These are phyloP conservation scores for Tieghemostelium lacteum DNA, from an alignment of 78 protist genomes.

Conservation along the genomic window DNA sequence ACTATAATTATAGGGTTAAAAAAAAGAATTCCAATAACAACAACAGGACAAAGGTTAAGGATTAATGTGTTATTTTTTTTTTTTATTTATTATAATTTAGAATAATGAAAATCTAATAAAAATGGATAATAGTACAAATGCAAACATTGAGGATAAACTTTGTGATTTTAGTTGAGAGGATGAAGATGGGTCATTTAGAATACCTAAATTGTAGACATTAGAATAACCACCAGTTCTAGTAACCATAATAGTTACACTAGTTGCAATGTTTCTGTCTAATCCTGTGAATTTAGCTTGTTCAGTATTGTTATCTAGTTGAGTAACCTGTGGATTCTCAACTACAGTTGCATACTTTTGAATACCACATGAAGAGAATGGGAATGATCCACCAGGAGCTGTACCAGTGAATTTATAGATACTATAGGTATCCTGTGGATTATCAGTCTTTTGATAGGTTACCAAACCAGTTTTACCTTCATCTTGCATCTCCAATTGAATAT, in stretches of 20 bases:
- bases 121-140: background rate
- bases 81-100: no score
- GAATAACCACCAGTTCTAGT: constrained; percentile 10
- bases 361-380: constrained; percentile 64
- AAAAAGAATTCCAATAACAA: no score
- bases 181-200: constrained; percentile 27
- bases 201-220: constrained; percentile 16
- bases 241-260: constrained; percentile 34
- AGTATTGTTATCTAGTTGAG: no score
- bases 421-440: constrained; percentile 18
- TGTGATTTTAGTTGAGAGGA: background rate
- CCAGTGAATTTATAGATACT: constrained; percentile 27
- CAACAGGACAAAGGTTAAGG: no score
- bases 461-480: constrained; percentile 42
- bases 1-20: no score
- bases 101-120: background rate
- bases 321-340: no score
- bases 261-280: constrained; percentile 32
- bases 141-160: background rate
- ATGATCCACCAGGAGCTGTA: constrained; percentile 21
- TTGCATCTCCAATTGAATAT: background rate
- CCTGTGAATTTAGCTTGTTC: no score
- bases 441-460: constrained; percentile 24
- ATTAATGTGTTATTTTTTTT: no score
- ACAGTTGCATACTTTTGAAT: constrained; percentile 19